Evolutionary conservation across 768 basidiomycete genomes (phyloP).

Genomic region (Pleurotus cornucopiae): DNA sequence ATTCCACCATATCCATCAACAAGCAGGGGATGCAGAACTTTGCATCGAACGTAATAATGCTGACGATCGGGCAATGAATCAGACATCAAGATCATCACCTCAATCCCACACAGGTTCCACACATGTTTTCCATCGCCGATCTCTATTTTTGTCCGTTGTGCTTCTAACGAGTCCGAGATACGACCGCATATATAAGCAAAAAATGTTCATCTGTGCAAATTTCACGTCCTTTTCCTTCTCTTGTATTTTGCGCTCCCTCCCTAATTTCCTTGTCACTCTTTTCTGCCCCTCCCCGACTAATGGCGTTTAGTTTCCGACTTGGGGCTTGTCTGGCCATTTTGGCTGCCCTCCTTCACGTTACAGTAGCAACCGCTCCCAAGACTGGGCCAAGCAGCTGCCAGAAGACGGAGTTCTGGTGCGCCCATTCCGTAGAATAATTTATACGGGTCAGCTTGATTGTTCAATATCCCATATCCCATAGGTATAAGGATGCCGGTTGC

Average conservation of each 20-base stretch:
- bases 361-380: slow-evolving; percentile 17
- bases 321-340: slow-evolving; percentile 20
- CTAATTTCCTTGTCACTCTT: slow-evolving; percentile 25
- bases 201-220: neutral
- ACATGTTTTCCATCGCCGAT: too few species aligned
- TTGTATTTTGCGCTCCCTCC: slow-evolving; percentile 17
- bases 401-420: slow-evolving; percentile 24
- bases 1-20: too few species aligned
- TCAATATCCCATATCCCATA: slow-evolving; percentile 10
- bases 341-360: slow-evolving; percentile 20
- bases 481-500: slow-evolving; percentile 28
- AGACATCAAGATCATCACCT: too few species aligned
- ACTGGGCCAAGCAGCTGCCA: slow-evolving; percentile 16
- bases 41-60: too few species aligned
- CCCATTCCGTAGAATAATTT: neutral
- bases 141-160: too few species aligned
- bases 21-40: too few species aligned
- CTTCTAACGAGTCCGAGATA: too few species aligned
- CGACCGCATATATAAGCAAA: too few species aligned
- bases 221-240: slow-evolving; percentile 13
- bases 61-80: too few species aligned
- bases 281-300: slow-evolving; percentile 22
- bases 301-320: slow-evolving; percentile 30
- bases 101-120: too few species aligned
- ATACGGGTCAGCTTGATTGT: neutral